phyloP scores from a whole-genome alignment of 768 basidiomycete genomes.

The Leccinum aurantiacum region DNA sequence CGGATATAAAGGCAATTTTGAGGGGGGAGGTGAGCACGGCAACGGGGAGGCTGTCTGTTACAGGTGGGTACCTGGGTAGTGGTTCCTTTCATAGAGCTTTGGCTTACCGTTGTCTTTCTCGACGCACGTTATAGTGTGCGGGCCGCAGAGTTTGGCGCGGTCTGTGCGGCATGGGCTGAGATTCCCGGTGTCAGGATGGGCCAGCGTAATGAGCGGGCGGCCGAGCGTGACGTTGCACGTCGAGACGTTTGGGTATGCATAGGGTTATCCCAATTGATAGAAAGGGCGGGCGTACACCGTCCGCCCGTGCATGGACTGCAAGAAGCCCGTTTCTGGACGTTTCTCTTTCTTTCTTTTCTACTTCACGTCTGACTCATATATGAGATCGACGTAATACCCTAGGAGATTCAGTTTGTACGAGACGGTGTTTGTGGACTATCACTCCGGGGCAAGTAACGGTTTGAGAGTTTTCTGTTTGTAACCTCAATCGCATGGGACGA shows the following conservation, averaged over 20 bases:
- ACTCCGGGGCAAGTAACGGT: no score
- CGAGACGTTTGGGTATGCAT: slow-evolving; percentile 44
- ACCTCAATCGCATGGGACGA: no score
- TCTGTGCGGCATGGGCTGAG: slow-evolving; percentile 42
- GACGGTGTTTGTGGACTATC: background rate
- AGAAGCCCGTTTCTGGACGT: background rate
- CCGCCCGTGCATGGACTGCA: background rate
- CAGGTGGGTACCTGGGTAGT: slow-evolving; percentile 35
- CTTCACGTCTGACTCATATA: background rate
- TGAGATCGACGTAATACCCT: background rate
- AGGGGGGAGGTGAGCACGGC: slow-evolving; percentile 36
- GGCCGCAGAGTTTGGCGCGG: slow-evolving; percentile 40
- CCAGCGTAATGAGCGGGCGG: slow-evolving; percentile 33
- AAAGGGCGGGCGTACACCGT: background rate
- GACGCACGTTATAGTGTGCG: slow-evolving; percentile 42
- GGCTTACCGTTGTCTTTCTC: background rate
- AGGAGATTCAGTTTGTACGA: background rate
- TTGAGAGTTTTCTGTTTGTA: no score
- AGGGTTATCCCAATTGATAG: background rate
- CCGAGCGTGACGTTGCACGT: slow-evolving; percentile 40
- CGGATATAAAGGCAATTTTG: slow-evolving; percentile 41
- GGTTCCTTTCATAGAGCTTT: background rate
- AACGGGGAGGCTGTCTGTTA: slow-evolving; percentile 45
- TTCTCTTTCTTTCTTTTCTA: background rate
- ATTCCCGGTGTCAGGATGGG: slow-evolving; percentile 32